Conservation (phyloP, 1,284 basidiomycete species). For the Clitocybe nebularis region DNA sequence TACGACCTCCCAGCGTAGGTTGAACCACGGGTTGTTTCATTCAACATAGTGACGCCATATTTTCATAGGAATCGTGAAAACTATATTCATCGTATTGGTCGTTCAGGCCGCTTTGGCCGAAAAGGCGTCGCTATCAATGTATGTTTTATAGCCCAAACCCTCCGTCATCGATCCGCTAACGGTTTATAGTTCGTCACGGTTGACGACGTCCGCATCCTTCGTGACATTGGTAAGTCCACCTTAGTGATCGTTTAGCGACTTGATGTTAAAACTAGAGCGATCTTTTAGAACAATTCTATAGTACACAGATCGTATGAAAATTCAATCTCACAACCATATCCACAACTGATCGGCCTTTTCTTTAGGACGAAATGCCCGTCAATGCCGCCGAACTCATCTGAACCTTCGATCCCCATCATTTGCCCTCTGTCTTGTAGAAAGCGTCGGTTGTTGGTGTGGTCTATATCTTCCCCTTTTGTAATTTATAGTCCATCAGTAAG, state of each 20-base stretch:
- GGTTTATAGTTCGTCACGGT: conserved; percentile 80
- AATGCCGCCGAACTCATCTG: conserved; percentile 86
- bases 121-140: conserved; percentile 94
- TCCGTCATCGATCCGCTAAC: no score
- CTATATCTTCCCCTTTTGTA: conserved; percentile 13
- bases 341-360: conserved; percentile 19
- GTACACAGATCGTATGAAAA: conserved; percentile 76
- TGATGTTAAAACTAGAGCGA: no score
- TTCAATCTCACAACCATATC: conserved; percentile 15
- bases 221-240: conserved; percentile 74
- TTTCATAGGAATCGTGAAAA: conserved; percentile 85
- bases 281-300: conserved; percentile 78
- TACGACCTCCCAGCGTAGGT: conserved; percentile 91
- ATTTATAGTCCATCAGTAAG: conserved; percentile 17
- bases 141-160: conserved; percentile 24
- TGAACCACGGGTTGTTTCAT: conserved; percentile 6
- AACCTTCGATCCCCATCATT: conserved; percentile 12
- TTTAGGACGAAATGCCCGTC: conserved; percentile 94
- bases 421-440: conserved; percentile 14
- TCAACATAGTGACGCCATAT: conserved; percentile 14
- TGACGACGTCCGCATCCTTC: conserved; percentile 86
- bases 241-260: no score
- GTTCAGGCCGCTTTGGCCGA: conserved; percentile 91
- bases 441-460: conserved; percentile 3
- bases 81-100: conserved; percentile 97